Evolutionary conservation across 2,329 filamentous ascomycete genomes (phyloP), one percentile per base, ranked within the genome.

Genomic region (Nakataea oryzae): DNA sequence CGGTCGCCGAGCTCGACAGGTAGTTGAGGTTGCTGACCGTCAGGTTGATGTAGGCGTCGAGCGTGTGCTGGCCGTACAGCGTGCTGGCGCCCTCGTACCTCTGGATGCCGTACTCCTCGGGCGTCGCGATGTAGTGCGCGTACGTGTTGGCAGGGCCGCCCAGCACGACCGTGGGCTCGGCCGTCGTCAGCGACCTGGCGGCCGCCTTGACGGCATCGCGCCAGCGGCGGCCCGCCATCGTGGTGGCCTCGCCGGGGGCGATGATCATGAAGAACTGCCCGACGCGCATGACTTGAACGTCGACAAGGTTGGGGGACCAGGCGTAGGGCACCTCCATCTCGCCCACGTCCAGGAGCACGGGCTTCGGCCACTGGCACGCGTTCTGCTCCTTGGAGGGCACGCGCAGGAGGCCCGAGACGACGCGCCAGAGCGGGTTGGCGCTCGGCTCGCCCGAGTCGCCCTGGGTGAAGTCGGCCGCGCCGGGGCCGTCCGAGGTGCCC

Each of bases 41-140:
- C 56, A 93, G 79, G 73, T 96, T 93, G 76, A 97, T 90, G 76
- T 95, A 95, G 0, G 92, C 93, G 47, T 89, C 85, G 13, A 97
- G 81, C 0, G 91, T 90, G 73, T 92, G 86, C 2, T 83, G 89
- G 0, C 93, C 93, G 72, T 90, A 95, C 2, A 97, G 84, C 0
- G 93, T 97, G 8, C 89, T 93, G 0, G 91, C 93, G n/a, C 93
- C 93, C 76, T 97, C 93, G 74, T 97, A 97, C 12, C 93, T 87
- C 75, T 97, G 93, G 57, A 95, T 79, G 14, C 74, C 73, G 72
- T 93, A 96, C 73, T 96, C 91, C 71, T 95, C 89, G 66, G 86
- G 82, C 0, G 91, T 93, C 17, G 88, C 75, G 69, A 91, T 89
- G 74, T 93, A 93, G 74, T 92, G 89, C 3, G 90, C 87, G 73